Percentiles rank a stretch among this genome's conserved stretches.
Conservation (phyloP, 345 rosid genomes). For the Pelargonium nanum region DNA sequence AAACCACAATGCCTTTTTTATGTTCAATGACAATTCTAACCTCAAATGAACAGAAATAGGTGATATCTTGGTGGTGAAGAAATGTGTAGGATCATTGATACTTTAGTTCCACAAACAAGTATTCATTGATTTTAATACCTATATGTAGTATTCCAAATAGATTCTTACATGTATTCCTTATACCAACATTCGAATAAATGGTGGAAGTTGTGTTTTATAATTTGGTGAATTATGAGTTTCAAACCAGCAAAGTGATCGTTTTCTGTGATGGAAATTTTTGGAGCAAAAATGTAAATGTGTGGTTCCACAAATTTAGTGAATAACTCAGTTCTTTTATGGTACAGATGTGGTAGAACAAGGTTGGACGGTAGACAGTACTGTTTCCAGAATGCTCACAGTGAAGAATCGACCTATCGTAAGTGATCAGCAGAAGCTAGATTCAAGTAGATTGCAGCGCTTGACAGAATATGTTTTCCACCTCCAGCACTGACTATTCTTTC, state of each 20-base stretch:
- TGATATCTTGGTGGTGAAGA: too few species aligned
- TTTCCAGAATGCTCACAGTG: slow-evolving; percentile 61
- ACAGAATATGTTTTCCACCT: slow-evolving; percentile 80
- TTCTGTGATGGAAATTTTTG: neutral
- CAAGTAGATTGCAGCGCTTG: slow-evolving; percentile 63
- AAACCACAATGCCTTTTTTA: too few species aligned
- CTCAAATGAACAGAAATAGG: too few species aligned
- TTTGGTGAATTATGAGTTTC: neutral
- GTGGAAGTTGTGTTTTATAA: too few species aligned
- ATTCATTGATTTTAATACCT: too few species aligned
- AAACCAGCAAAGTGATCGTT: neutral
- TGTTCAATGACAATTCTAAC: too few species aligned
- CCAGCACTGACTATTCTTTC: slow-evolving; percentile 31
- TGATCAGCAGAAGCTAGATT: slow-evolving; percentile 69
- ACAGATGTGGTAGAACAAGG: slow-evolving; percentile 69
- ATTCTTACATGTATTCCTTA: too few species aligned
- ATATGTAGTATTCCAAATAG: too few species aligned
- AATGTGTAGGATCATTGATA: too few species aligned
- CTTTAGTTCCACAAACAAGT: too few species aligned
- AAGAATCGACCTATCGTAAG: slow-evolving; percentile 42
- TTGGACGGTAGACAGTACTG: slow-evolving; percentile 54
- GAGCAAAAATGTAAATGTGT: too few species aligned
- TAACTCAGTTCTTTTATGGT: neutral
- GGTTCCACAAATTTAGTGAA: neutral
- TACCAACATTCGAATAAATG: too few species aligned